phyloP scores from a whole-genome alignment of 306 rosid genomes.

The Delonix regia region DNA sequence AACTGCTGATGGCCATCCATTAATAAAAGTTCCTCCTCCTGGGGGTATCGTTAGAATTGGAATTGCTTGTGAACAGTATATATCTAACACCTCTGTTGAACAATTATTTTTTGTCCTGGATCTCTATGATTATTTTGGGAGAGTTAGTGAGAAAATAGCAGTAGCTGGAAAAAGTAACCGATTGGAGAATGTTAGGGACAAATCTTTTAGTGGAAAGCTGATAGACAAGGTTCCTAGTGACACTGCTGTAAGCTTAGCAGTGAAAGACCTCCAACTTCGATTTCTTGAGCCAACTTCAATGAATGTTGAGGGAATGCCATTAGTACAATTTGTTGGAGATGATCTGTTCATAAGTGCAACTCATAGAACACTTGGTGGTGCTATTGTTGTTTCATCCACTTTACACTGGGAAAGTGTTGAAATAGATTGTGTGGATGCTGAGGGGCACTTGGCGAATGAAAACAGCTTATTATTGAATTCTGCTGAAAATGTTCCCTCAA shows the following conservation, averaged over 20 bases:
- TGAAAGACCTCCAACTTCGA: slow-evolving; percentile 73
- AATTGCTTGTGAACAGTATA: slow-evolving; percentile 75
- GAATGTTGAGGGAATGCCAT: slow-evolving; percentile 72
- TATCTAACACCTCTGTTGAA: slow-evolving; percentile 88
- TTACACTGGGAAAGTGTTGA: slow-evolving; percentile 75
- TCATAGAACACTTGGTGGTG: slow-evolving; percentile 95
- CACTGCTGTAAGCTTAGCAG: slow-evolving; percentile 74
- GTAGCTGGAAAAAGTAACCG: slow-evolving; percentile 62
- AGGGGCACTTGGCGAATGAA: slow-evolving; percentile 56
- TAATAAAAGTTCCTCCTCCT: slow-evolving; percentile 81
- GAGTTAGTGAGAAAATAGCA: slow-evolving; percentile 76
- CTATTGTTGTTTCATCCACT: slow-evolving; percentile 80
- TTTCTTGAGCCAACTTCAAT: slow-evolving; percentile 83
- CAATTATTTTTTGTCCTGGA: slow-evolving; percentile 89
- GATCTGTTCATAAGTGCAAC: slow-evolving; percentile 68
- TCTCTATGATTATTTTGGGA: slow-evolving; percentile 83
- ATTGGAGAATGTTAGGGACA: slow-evolving; percentile 43
- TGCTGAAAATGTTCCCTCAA: slow-evolving; percentile 49
- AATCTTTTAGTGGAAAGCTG: slow-evolving; percentile 57
- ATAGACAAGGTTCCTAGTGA: slow-evolving; percentile 92
- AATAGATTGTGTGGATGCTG: slow-evolving; percentile 80
- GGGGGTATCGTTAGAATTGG: slow-evolving; percentile 93
- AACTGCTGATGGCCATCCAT: slow-evolving; percentile 89
- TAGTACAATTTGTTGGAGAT: slow-evolving; percentile 83
- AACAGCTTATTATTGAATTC: slow-evolving; percentile 47